Base-by-base conservation (phyloP, 2,329 filamentous ascomycete species). In the Colletotrichum sp. region DNA sequence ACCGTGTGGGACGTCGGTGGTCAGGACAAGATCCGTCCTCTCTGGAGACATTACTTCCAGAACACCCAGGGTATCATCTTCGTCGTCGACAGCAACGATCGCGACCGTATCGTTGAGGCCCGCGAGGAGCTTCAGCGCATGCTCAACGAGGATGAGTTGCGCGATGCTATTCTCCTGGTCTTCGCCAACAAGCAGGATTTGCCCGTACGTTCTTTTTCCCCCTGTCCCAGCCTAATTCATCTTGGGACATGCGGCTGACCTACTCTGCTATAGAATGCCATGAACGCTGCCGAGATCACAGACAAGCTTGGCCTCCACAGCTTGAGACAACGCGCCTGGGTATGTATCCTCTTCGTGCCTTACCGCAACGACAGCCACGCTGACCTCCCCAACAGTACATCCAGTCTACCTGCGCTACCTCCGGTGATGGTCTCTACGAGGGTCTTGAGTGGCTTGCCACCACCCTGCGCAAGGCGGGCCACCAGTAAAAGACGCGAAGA, bases 121-220 rank as follows among this genome's bases (percentile, higher is more conserved):
- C 93, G 95, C 79, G 96, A 98, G 88, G 97, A 99, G 89, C 91
- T 99, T 84, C 95, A 98, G 88, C 94, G 97, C 87, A 99, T 99
- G 93, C 93, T 99, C 87, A 98, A 99, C 89, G 97, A 99, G 89
- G 95, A 98, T 81, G 97, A 99, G 91, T 95, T 99, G 88, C 95
- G 96, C 86, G 97, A 99, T 86, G 97, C 97, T 81, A 93, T 98
- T 82, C 92, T 99, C 82, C 90, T 99, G 83, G 96, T 99, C 84
- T 99, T 99, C 85, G 97, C 97, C 89, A 99, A 99, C 93, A 99
- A 99, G 92, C 97, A 99, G 92, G 97, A 99, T 96, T 90, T 99
- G 88, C 94, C 94, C 82, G 97, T 98, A 91, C 87, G 96, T 91
- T 77, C n/a, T 49, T 57, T 18, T 49, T 15, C 28, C 12, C 57